These are phyloP conservation scores for Phoenix roebelenii DNA, from an alignment of 176 grass and related monocot species.

Conservation along the genomic window DNA sequence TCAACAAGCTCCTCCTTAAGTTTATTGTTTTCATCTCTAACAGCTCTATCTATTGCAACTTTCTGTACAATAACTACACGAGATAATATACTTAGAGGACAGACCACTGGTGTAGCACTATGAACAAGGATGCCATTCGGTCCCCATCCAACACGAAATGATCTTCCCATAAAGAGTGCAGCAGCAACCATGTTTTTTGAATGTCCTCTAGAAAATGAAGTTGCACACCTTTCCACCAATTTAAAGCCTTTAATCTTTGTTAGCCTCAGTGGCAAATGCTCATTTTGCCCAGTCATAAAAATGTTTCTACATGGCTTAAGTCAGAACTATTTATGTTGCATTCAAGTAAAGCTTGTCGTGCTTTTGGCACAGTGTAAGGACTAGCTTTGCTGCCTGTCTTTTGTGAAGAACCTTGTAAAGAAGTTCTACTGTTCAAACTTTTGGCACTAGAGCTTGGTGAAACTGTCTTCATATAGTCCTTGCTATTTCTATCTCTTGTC, in stretches of 20 bases:
- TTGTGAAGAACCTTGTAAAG: slow-evolving; percentile 43
- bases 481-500: slow-evolving; percentile 34
- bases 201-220: slow-evolving; percentile 57
- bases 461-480: slow-evolving; percentile 42
- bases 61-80: slow-evolving; percentile 73
- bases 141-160: slow-evolving; percentile 87
- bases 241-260: slow-evolving; percentile 84
- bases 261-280: slow-evolving; percentile 44
- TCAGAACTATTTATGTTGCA: slow-evolving; percentile 56
- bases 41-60: slow-evolving; percentile 49
- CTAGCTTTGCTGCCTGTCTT: slow-evolving; percentile 32
- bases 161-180: slow-evolving; percentile 85
- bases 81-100: slow-evolving; percentile 43
- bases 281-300: slow-evolving; percentile 72
- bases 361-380: slow-evolving; percentile 30
- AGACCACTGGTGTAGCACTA: slow-evolving; percentile 51
- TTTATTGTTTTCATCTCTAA: slow-evolving; percentile 50
- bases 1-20: slow-evolving; percentile 52
- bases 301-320: slow-evolving; percentile 38
- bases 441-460: slow-evolving; percentile 41
- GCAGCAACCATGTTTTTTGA: slow-evolving; percentile 66
- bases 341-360: slow-evolving; percentile 55
- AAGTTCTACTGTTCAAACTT: slow-evolving; percentile 36
- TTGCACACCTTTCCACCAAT: slow-evolving; percentile 47
- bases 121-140: slow-evolving; percentile 85